Conservation (phyloP, 2,329 filamentous ascomycete genomes). For the Orbilia javanica region DNA sequence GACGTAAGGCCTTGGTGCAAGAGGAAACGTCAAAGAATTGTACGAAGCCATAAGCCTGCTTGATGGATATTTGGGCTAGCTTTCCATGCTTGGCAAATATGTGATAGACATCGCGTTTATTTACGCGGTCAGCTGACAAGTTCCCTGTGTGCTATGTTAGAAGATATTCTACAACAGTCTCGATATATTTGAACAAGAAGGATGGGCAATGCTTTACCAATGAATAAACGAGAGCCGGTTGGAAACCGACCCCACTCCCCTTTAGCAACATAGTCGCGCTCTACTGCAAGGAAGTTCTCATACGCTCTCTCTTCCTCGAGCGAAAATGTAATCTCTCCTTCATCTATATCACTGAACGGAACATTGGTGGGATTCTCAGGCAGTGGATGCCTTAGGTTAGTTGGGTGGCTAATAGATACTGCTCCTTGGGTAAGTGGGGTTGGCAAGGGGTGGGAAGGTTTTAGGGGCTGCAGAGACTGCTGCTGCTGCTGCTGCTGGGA, state of each 20-base stretch:
- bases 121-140: constrained; percentile 90
- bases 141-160: constrained; percentile 74
- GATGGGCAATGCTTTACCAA: constrained; percentile 72
- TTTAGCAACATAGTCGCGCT: constrained; percentile 80
- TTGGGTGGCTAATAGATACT: constrained; percentile 58
- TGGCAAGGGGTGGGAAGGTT: constrained; percentile 59
- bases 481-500: constrained; percentile 18
- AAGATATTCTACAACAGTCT: constrained; percentile 2
- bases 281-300: constrained; percentile 79
- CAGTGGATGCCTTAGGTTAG: constrained; percentile 60
- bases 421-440: constrained; percentile 63
- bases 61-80: constrained; percentile 93
- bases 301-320: constrained; percentile 75
- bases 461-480: constrained; percentile 24
- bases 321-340: constrained; percentile 69
- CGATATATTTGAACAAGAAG: neutral
- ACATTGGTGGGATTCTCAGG: constrained; percentile 55
- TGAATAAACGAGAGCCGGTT: constrained; percentile 80
- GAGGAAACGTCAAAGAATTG: constrained; percentile 85
- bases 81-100: constrained; percentile 87
- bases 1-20: constrained; percentile 79
- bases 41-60: constrained; percentile 96
- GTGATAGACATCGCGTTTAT: constrained; percentile 92
- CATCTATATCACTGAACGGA: constrained; percentile 63
- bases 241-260: constrained; percentile 86